Percentiles rank a stretch among this genome's conserved stretches.
These are phyloP conservation scores for Lentinula novae-zelandiae DNA, from an alignment of 1,284 basidiomycete species.

Conservation along the genomic window DNA sequence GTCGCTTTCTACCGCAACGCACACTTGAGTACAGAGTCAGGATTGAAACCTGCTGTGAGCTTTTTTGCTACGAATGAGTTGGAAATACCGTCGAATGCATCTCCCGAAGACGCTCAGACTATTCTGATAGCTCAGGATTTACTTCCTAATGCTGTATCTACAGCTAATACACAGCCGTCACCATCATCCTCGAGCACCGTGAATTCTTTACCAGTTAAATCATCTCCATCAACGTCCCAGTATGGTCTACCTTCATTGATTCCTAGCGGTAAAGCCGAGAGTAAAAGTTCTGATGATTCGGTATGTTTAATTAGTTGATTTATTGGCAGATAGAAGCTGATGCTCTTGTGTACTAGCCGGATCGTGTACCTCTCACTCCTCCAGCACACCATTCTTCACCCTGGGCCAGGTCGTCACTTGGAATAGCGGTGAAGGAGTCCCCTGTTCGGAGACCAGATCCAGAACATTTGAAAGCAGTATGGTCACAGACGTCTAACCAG, in stretches of 20 bases:
- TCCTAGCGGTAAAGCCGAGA: slow-evolving; percentile 32
- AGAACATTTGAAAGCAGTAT: slow-evolving; percentile 77
- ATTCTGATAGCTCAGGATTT: neutral
- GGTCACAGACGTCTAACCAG: slow-evolving; percentile 75
- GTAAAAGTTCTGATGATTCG: slow-evolving; percentile 44
- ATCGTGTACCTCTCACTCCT: slow-evolving; percentile 46
- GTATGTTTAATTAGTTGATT: slow-evolving; percentile 28
- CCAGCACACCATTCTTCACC: slow-evolving; percentile 38
- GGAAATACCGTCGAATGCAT: slow-evolving; percentile 34
- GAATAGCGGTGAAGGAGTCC: slow-evolving; percentile 58
- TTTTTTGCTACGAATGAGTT: slow-evolving; percentile 79
- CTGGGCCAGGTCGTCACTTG: slow-evolving; percentile 64
- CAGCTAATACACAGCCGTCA: neutral
- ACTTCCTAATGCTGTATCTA: neutral
- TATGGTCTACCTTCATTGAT: slow-evolving; percentile 28
- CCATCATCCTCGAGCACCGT: slow-evolving; percentile 20
- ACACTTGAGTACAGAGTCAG: slow-evolving; percentile 39
- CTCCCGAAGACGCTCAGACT: slow-evolving; percentile 2
- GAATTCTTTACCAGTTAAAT: slow-evolving; percentile 14
- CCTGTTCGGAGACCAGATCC: slow-evolving; percentile 66
- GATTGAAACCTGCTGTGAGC: slow-evolving; percentile 45
- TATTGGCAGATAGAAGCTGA: slow-evolving; percentile 14
- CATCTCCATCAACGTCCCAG: slow-evolving; percentile 20
- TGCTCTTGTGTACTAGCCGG: slow-evolving; percentile 29
- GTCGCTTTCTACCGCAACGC: slow-evolving; percentile 71